A percentile compares a stretch with the other conserved stretches of the same genome.
Conservation (phyloP, 345 rosid species). For the Acer saccharum region DNA sequence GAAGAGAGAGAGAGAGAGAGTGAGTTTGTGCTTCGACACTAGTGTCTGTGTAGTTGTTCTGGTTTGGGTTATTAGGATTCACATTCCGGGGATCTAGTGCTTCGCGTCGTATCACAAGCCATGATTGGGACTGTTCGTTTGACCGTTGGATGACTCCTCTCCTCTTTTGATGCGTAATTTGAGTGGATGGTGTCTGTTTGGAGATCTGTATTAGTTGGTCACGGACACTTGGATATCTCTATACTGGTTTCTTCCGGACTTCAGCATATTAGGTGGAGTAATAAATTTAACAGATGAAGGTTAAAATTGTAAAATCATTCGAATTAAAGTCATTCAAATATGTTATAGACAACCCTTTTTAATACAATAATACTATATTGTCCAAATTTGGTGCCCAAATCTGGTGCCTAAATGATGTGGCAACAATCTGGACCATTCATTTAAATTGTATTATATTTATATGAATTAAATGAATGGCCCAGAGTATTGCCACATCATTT, state of each 20-base stretch:
- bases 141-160: constrained; percentile 15
- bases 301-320: too few relatives aligned
- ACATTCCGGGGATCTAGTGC: constrained; percentile 32
- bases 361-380: too few relatives aligned
- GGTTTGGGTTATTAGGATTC: constrained; percentile 4
- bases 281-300: too few relatives aligned
- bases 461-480: too few relatives aligned
- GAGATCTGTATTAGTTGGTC: not conserved
- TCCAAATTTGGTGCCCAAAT: too few relatives aligned
- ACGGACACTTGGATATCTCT: not conserved
- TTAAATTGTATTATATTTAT: too few relatives aligned
- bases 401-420: too few relatives aligned
- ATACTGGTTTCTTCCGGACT: not conserved
- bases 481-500: too few relatives aligned
- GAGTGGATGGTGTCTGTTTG: not conserved
- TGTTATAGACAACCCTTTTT: too few relatives aligned
- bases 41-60: not conserved
- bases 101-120: constrained; percentile 20
- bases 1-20: not conserved
- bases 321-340: too few relatives aligned
- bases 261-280: too few relatives aligned
- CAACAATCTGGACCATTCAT: too few relatives aligned
- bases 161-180: not conserved
- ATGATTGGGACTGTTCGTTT: not conserved
- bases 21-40: not conserved